Base-by-base conservation (phyloP, 108 stramenopile genomes). In the Phaeodactylum tricornutum region DNA sequence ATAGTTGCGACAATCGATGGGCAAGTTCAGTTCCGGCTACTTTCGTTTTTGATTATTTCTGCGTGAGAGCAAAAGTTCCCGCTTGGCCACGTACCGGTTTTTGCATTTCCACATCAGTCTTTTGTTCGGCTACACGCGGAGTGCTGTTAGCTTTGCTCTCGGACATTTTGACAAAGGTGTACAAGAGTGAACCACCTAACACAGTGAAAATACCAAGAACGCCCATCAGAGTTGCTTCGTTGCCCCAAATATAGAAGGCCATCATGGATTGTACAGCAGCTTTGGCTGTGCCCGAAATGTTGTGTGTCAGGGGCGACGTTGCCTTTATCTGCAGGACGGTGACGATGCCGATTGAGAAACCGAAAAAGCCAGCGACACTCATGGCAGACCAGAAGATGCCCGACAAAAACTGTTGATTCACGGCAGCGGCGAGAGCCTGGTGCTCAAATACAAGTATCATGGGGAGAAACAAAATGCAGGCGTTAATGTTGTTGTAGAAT, bases 211-310 rank as follows among this genome's bases (percentile, higher is more conserved):
- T 84, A 20, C 93, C 89, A 37, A 75, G 16, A 21, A 91, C 69
- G 15, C 85, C 84, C 65, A 85, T 53, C 19, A 85, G 28, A 0
- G 92, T 97, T 2, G 83, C 79, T 31, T 50, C 42, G 64, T 97
- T 97, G 8, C 80, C 83, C 93, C 93, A 97, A 35, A 95, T 73
- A 43, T 88, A 86, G 56, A 95, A 93, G 11, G 93, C 96, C 76
- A 94, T 56, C 49, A 89, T 62, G 24, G 77, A 89, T 61, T 96
- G 92, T 2, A 86, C 71, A 6, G 83, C 93, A 16, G 89, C 88
- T 54, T 97, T 97, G 33, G 96, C 96, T 20, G 92, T 97, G 26
- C 96, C 96, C 20, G 79, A 83, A 43, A 97, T 94, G 58, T 97
- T 97, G 62, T 97, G 96, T 9, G 93, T 79, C 43, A 97, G 59